Percentiles rank a stretch among this genome's conserved stretches.
These are phyloP conservation scores for Przewalskia tangutica DNA, from an alignment of 257 asterid species.

Conservation along the genomic window DNA sequence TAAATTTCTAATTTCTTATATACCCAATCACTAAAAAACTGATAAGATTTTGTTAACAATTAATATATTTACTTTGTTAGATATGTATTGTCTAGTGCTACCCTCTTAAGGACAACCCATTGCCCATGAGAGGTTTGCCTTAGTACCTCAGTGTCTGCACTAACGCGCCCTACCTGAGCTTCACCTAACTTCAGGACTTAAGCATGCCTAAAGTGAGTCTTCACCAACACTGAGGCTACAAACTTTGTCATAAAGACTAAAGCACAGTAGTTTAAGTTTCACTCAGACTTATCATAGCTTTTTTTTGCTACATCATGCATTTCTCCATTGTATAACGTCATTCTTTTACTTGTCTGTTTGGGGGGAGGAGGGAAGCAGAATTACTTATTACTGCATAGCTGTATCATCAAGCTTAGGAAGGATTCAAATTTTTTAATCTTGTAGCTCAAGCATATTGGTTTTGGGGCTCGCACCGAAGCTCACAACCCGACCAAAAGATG, in stretches of 20 bases:
- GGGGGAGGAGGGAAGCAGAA: not conserved
- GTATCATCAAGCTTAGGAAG: not conserved
- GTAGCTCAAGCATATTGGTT: not conserved
- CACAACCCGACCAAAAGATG: not conserved
- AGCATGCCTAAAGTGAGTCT: not conserved
- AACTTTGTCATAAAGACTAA: constrained; percentile 1
- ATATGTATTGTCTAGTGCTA: not conserved
- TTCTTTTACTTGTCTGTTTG: not conserved
- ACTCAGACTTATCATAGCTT: not conserved
- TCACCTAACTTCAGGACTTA: not conserved
- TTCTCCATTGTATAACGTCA: not conserved
- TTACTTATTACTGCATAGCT: not conserved
- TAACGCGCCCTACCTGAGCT: not conserved
- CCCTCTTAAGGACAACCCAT: not conserved
- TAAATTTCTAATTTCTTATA: not conserved
- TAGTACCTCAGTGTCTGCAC: not conserved
- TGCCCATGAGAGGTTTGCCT: not conserved
- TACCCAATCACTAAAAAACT: not conserved
- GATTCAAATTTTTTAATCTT: not conserved
- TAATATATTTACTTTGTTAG: not conserved
- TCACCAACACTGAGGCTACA: not conserved
- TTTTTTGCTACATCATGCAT: not conserved
- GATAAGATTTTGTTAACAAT: not conserved
- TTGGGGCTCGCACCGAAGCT: not conserved
- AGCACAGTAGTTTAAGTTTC: not conserved